Conservation (phyloP, 2,329 filamentous ascomycete species). For the Davidsoniella virescens region DNA sequence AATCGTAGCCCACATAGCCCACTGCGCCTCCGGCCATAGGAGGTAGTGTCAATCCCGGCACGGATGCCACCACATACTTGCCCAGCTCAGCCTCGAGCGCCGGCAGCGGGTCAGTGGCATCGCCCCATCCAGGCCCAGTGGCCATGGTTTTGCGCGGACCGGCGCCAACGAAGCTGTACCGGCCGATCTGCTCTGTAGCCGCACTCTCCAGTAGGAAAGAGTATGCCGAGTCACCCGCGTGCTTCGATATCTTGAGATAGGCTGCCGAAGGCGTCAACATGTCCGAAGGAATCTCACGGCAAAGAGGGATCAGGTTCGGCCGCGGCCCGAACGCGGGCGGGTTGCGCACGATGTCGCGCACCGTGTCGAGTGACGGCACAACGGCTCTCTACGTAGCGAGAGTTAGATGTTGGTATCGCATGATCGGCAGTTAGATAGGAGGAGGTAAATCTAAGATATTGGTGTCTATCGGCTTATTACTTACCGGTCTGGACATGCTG, state of each 20-base stretch:
- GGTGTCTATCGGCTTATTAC: slow-evolving; percentile 6
- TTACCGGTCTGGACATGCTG: slow-evolving; percentile 20
- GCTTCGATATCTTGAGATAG: slow-evolving; percentile 76
- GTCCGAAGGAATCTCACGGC: slow-evolving; percentile 75
- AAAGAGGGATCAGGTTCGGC: slow-evolving; percentile 65
- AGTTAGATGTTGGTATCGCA: neutral
- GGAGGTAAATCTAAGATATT: neutral
- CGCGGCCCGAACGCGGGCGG: slow-evolving; percentile 19
- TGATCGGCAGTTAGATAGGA: neutral
- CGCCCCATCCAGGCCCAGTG: slow-evolving; percentile 76
- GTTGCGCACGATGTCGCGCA: slow-evolving; percentile 27
- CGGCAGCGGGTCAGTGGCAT: slow-evolving; percentile 69
- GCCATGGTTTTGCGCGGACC: slow-evolving; percentile 65
- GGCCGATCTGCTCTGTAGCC: slow-evolving; percentile 79
- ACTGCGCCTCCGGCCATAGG: slow-evolving; percentile 83
- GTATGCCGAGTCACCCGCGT: slow-evolving; percentile 49
- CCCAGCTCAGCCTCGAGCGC: slow-evolving; percentile 66
- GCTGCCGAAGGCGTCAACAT: slow-evolving; percentile 88
- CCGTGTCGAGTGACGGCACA: slow-evolving; percentile 30
- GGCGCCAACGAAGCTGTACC: slow-evolving; percentile 90
- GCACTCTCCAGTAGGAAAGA: slow-evolving; percentile 96
- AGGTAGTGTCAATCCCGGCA: slow-evolving; percentile 70
- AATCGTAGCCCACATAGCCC: slow-evolving; percentile 95
- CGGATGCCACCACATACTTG: slow-evolving; percentile 60
- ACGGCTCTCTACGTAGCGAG: slow-evolving; percentile 23